phyloP scores from a whole-genome alignment of 306 rosid genomes.

The Dalbergia cochinchinensis region DNA sequence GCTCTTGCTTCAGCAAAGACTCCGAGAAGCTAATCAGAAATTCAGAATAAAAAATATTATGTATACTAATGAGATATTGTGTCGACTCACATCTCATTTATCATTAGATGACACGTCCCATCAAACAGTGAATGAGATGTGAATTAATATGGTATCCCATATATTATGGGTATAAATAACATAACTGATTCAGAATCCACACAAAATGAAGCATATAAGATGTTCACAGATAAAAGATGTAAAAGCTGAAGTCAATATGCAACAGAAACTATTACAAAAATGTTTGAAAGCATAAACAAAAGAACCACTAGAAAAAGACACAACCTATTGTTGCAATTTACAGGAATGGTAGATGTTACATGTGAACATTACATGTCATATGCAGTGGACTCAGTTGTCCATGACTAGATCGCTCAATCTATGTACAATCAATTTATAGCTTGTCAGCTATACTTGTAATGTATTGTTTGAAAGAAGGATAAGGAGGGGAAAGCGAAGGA shows the following conservation, averaged over 20 bases:
- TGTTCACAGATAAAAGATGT: neutral
- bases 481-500: neutral
- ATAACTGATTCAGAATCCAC: neutral
- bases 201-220: neutral
- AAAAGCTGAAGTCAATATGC: neutral
- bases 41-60: too few relatives aligned
- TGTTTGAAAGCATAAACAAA: neutral
- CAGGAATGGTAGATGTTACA: neutral
- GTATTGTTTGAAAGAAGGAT: neutral
- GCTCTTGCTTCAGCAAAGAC: neutral
- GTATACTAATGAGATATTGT: too few relatives aligned
- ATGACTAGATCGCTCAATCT: conserved; percentile 17
- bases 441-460: conserved; percentile 9
- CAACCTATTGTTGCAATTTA: neutral
- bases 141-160: too few relatives aligned
- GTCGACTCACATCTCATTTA: too few relatives aligned
- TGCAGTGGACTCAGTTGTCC: conserved; percentile 30
- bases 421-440: conserved; percentile 23
- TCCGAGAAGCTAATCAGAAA: neutral
- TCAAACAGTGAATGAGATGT: too few relatives aligned
- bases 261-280: neutral
- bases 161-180: too few relatives aligned
- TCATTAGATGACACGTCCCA: too few relatives aligned
- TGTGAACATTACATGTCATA: conserved; percentile 16
- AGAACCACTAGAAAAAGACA: neutral